These are phyloP conservation scores for Gloeopeniophorella convolvens DNA, from an alignment of 768 basidiomycete species.

Conservation along the genomic window DNA sequence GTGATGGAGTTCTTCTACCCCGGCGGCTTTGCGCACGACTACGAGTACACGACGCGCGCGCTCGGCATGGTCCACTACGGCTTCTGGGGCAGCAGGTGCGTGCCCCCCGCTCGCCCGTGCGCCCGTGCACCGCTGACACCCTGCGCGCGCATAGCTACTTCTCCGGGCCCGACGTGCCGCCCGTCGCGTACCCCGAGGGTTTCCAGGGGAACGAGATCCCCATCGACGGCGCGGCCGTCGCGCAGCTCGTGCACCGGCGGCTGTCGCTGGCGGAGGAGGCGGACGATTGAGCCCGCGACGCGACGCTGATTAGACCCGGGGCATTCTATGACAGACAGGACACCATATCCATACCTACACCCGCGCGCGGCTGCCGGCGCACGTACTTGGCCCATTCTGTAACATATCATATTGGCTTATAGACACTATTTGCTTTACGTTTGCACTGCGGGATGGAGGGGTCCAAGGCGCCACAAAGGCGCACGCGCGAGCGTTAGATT, in stretches of 20 bases:
- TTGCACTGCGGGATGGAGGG: too few species aligned
- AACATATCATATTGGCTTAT: background rate
- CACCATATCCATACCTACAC: background rate
- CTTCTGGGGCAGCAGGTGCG: slow-evolving; percentile 72
- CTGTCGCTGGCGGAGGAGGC: slow-evolving; percentile 52
- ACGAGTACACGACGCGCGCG: slow-evolving; percentile 74
- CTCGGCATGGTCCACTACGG: slow-evolving; percentile 81
- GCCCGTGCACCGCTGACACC: slow-evolving; percentile 2
- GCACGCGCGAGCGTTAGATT: background rate
- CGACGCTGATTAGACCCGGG: too few species aligned
- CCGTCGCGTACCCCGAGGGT: slow-evolving; percentile 71
- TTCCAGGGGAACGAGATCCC: slow-evolving; percentile 87
- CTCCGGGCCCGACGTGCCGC: slow-evolving; percentile 65
- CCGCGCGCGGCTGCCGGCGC: background rate
- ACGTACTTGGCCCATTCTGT: background rate
- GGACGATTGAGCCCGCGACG: slow-evolving; percentile 51
- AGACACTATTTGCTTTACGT: background rate
- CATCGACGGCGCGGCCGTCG: slow-evolving; percentile 65
- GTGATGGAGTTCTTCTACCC: slow-evolving; percentile 92
- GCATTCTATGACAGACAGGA: too few species aligned
- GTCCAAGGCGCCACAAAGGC: background rate
- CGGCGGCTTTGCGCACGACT: slow-evolving; percentile 79
- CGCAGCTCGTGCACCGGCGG: slow-evolving; percentile 50
- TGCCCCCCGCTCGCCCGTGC: slow-evolving; percentile 6
- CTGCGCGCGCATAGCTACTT: slow-evolving; percentile 46